Percentiles rank a stretch among this genome's conserved stretches.
Conservation (phyloP, 2,329 filamentous ascomycete genomes). For the Botrytis byssoidea region DNA sequence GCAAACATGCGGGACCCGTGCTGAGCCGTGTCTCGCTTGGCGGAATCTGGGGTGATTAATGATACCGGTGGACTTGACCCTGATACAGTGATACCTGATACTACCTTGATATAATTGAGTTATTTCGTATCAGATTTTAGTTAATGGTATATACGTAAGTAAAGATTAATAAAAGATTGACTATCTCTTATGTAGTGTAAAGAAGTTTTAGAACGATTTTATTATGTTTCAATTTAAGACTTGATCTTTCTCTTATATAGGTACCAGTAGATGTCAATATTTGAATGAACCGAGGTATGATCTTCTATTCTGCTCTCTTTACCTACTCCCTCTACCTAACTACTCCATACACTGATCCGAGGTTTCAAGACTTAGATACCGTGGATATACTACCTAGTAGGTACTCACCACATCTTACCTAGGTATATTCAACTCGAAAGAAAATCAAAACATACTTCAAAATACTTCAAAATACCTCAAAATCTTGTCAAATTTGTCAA, state of each 20-base stretch:
- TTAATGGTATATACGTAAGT: background rate
- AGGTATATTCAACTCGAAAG: background rate
- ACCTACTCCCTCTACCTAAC: background rate
- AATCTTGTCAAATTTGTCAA: background rate
- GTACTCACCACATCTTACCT: background rate
- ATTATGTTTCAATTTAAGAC: background rate
- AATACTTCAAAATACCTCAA: background rate
- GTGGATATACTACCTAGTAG: no score
- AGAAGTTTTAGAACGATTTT: background rate
- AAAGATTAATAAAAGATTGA: background rate
- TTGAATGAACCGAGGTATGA: background rate
- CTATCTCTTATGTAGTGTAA: background rate
- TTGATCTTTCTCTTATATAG: background rate
- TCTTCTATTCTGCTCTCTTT: background rate
- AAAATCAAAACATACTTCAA: background rate
- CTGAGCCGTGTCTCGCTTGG: slow-evolving; percentile 5
- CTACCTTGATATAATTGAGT: background rate
- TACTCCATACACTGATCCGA: background rate
- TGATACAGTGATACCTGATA: background rate
- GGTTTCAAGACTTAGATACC: background rate
- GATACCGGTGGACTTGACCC: background rate
- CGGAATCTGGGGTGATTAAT: slow-evolving; percentile 22
- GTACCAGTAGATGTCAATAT: background rate
- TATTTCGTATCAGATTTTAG: background rate
- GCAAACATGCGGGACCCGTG: slow-evolving; percentile 10